phyloP scores from a whole-genome alignment of 75 land plant species.

The Adiantum capillusveneris region DNA sequence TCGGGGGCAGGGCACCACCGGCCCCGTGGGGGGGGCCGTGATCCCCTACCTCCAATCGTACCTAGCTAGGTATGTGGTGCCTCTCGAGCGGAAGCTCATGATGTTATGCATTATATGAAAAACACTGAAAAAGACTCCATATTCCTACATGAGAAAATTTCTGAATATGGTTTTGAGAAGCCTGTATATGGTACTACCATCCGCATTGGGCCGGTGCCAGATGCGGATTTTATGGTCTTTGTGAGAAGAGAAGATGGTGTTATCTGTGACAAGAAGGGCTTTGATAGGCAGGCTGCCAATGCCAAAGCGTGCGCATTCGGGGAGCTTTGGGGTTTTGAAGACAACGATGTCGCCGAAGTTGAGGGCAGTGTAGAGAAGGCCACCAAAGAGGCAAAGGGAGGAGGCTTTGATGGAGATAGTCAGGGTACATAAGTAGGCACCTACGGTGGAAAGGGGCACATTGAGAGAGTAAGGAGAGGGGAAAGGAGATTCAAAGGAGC shows the following conservation, averaged over 20 bases:
- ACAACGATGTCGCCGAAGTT: neutral
- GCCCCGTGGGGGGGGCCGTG: too few relatives aligned
- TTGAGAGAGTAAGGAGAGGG: conserved; percentile 3
- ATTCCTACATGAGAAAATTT: too few relatives aligned
- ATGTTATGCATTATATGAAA: too few relatives aligned
- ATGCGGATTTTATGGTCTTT: conserved; percentile 13
- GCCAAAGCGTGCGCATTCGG: conserved; percentile 1
- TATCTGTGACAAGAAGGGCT: neutral
- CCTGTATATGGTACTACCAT: too few relatives aligned
- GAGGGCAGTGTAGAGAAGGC: neutral
- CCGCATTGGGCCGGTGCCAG: conserved; percentile 3
- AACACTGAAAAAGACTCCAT: too few relatives aligned
- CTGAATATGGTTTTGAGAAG: too few relatives aligned
- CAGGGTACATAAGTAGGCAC: neutral
- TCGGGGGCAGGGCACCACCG: too few relatives aligned
- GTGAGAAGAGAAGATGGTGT: conserved; percentile 9
- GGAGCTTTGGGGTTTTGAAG: neutral
- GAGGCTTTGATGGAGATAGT: neutral
- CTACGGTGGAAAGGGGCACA: neutral
- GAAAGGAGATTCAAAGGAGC: neutral
- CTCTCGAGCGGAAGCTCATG: too few relatives aligned
- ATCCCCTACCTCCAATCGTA: too few relatives aligned
- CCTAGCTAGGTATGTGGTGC: too few relatives aligned
- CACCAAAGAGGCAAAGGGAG: neutral
- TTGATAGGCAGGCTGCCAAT: neutral